Evolutionary conservation across 2,329 filamentous ascomycete genomes (phyloP), one percentile per base, ranked within the genome.

Genomic region (Fusarium napiforme): DNA sequence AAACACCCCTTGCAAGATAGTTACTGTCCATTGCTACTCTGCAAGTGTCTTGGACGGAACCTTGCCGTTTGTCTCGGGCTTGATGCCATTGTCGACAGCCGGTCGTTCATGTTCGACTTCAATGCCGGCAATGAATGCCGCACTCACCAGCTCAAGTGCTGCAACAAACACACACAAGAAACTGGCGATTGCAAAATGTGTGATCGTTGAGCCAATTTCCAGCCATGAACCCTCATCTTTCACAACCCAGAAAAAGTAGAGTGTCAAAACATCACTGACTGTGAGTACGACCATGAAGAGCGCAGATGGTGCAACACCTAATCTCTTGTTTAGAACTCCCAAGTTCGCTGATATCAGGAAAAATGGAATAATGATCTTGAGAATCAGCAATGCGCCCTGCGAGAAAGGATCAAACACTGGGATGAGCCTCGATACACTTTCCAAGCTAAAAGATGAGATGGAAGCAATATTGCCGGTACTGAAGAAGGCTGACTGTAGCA

Each of bases 171-270:
- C 91, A 75, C 95, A 96, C 49, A 98, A 80, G 76, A 94, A 82
- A 82, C 94, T 98, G 23, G 95, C 96, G 83, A 99, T 98, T 69
- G 91, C 91, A 82, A 98, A 99, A 81, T 98, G 95, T 78, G 91
- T 97, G 75, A 99, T 99, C 7, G 94, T 98, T 34, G 94, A 97
- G 37, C 96, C 96, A 80, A 99, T 99, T 80, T 99, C 96, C 67
- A 99, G 84, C 96, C 96, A 99, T 28, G 93, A 96, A 1, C 96
- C 96, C 81, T 99, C 96, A 77, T 99, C 96, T 78, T 93, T 93
- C 50, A 99, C 96, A 77, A 97, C 94, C 91, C 94, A 99, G 84
- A 99, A 99, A 85, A 99, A 99, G 78, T 96, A 94, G 59, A 99
- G 87, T 7, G 96, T 98, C 80, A 98, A 87, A 56, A 97, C 90